Evolutionary conservation across 2,329 filamentous ascomycete species (phyloP).

Genomic region (Phaeosphaeria sp.): DNA sequence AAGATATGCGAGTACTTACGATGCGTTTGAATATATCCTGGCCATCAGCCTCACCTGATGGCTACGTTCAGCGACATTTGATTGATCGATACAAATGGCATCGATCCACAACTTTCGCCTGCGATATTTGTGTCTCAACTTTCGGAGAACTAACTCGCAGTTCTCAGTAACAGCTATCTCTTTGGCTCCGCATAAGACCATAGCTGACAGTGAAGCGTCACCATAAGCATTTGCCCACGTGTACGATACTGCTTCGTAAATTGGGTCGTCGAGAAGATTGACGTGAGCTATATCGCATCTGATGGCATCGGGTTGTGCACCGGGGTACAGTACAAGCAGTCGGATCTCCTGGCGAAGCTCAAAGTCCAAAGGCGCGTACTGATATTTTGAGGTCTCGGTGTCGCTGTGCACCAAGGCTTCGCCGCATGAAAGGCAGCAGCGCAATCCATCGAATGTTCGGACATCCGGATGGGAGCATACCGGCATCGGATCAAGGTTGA

Average conservation of each 20-base stretch:
- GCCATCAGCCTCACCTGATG: constrained; percentile 20
- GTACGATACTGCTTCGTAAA: constrained; percentile 22
- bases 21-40: not conserved
- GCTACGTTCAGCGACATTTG: constrained; percentile 11
- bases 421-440: constrained; percentile 20
- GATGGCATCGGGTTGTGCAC: not conserved
- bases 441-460: constrained; percentile 16
- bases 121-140: constrained; percentile 4
- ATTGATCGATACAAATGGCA: constrained; percentile 28
- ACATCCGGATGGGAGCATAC: constrained; percentile 20
- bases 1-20: not conserved
- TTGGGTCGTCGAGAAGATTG: constrained; percentile 9
- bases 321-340: constrained; percentile 4
- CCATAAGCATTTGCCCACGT: constrained; percentile 14
- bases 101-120: constrained; percentile 23
- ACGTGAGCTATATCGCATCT: constrained; percentile 11
- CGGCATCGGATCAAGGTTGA: not conserved
- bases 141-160: constrained; percentile 15
- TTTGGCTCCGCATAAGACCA: not conserved
- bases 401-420: constrained; percentile 10
- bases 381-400: constrained; percentile 2
- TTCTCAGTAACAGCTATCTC: constrained; percentile 15
- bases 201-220: not conserved
- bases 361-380: constrained; percentile 13
- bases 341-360: constrained; percentile 9